Evolutionary conservation across 2,329 filamentous ascomycete species (phyloP).

Genomic region (Beauveria asiatica): DNA sequence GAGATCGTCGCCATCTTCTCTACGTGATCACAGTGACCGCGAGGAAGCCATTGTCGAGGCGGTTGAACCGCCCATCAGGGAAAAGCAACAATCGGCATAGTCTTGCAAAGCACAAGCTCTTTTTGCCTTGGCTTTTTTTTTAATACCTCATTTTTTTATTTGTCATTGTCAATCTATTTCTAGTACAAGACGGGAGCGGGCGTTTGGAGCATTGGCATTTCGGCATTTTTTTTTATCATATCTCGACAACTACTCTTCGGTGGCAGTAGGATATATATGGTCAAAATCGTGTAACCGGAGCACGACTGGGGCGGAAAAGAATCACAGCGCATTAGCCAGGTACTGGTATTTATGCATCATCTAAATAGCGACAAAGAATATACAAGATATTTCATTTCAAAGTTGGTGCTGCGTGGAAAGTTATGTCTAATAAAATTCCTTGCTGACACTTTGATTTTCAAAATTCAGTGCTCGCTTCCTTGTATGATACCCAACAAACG

Average conservation of each 20-base stretch:
- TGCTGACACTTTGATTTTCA: too few relatives aligned
- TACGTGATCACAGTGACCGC: conserved; percentile 4
- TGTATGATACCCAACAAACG: not conserved
- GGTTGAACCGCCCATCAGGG: conserved; percentile 1
- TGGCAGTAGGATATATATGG: not conserved
- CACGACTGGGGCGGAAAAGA: not conserved
- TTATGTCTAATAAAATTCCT: too few relatives aligned
- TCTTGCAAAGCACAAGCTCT: not conserved
- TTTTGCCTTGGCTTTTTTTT: not conserved
- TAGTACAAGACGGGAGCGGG: not conserved
- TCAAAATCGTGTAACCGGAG: not conserved
- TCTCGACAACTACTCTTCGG: too few relatives aligned
- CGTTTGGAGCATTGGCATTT: conserved; percentile 2
- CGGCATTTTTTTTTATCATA: not conserved
- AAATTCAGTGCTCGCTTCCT: too few relatives aligned
- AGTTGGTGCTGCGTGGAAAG: too few relatives aligned
- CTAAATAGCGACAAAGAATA: not conserved
- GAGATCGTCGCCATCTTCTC: conserved; percentile 3
- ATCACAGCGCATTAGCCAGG: not conserved
- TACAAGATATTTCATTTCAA: not conserved
- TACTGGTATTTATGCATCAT: not conserved
- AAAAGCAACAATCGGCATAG: conserved; percentile 12
- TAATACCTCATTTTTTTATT: conserved; percentile 5
- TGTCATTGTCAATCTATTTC: not conserved
- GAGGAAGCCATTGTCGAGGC: conserved; percentile 7